Percentiles rank a stretch among this genome's conserved stretches.
These are phyloP conservation scores for Oidiodendron maius DNA, from an alignment of 495 filamentous ascomycete species.

Conservation along the genomic window DNA sequence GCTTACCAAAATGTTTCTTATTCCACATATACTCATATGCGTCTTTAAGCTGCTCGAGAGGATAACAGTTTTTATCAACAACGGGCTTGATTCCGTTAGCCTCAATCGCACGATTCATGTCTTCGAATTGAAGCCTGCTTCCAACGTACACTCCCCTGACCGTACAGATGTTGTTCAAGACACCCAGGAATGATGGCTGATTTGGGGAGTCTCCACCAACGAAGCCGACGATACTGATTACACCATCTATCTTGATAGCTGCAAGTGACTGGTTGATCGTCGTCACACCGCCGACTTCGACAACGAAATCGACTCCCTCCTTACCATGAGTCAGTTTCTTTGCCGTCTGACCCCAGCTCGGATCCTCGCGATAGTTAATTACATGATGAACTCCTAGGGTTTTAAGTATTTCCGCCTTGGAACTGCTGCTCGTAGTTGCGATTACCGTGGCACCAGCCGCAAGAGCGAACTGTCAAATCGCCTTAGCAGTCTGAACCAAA, in stretches of 20 bases:
- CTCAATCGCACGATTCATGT: conserved; percentile 28
- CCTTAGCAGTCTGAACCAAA: too few relatives aligned
- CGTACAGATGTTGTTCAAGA: too few relatives aligned
- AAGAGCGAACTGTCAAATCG: too few relatives aligned
- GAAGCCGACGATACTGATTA: conserved; percentile 41
- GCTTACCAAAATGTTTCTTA: conserved; percentile 47
- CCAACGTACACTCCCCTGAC: conserved; percentile 32
- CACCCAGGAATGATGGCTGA: too few relatives aligned
- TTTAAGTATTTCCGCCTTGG: conserved; percentile 34
- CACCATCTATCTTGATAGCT: conserved; percentile 35
- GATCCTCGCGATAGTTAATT: conserved; percentile 38
- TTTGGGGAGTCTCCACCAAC: too few relatives aligned
- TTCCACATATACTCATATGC: conserved; percentile 42
- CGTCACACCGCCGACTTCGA: conserved; percentile 42
- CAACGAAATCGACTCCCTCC: conserved; percentile 36
- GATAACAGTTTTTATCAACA: conserved; percentile 29
- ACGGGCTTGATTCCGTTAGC: conserved; percentile 31
- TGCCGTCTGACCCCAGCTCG: conserved; percentile 34
- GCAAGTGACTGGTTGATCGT: conserved; percentile 36
- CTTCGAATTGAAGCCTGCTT: conserved; percentile 28
- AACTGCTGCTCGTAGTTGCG: conserved; percentile 37
- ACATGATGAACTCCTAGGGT: conserved; percentile 34
- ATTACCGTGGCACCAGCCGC: too few relatives aligned
- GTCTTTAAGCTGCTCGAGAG: conserved; percentile 31
- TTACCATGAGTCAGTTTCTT: conserved; percentile 28